phyloP scores from a whole-genome alignment of 129 eudicot species.

The Solidago caesia region DNA sequence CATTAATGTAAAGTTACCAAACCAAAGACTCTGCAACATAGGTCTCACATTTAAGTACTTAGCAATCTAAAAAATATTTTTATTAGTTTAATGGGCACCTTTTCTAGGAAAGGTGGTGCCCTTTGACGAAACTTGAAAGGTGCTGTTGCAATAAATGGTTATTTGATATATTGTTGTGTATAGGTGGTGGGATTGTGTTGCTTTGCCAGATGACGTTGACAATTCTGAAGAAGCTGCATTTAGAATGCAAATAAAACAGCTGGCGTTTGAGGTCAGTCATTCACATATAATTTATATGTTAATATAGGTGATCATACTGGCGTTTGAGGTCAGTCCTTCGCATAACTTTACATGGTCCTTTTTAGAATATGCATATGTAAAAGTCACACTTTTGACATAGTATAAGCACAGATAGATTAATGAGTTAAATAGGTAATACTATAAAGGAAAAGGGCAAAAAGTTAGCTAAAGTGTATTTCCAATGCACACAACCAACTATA shows the following conservation, averaged over 20 bases:
- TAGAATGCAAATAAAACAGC: conserved; percentile 73
- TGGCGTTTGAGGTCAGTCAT: conserved; percentile 72
- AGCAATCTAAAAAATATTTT: not conserved
- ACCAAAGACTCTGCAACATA: not conserved
- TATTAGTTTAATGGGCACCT: not conserved
- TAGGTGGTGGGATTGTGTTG: conserved; percentile 99
- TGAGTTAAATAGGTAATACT: not conserved
- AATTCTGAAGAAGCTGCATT: conserved; percentile 62
- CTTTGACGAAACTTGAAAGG: not conserved
- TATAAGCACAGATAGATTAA: not conserved
- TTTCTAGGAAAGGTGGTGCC: not conserved
- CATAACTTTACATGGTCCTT: not conserved
- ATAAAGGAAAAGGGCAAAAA: not conserved
- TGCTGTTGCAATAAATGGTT: not conserved
- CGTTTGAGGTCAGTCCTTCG: not conserved
- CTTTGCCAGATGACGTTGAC: conserved; percentile 92
- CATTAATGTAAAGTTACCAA: not conserved
- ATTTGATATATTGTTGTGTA: conserved; percentile 11
- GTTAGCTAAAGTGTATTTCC: not conserved
- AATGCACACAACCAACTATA: not conserved
- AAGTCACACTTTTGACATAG: not conserved
- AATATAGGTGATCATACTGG: not conserved
- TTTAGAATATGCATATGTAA: not conserved
- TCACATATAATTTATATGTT: conserved; percentile 1
- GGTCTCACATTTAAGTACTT: not conserved